phyloP scores from a whole-genome alignment of 2,329 filamentous ascomycete genomes.

The Talaromyces sp. region DNA sequence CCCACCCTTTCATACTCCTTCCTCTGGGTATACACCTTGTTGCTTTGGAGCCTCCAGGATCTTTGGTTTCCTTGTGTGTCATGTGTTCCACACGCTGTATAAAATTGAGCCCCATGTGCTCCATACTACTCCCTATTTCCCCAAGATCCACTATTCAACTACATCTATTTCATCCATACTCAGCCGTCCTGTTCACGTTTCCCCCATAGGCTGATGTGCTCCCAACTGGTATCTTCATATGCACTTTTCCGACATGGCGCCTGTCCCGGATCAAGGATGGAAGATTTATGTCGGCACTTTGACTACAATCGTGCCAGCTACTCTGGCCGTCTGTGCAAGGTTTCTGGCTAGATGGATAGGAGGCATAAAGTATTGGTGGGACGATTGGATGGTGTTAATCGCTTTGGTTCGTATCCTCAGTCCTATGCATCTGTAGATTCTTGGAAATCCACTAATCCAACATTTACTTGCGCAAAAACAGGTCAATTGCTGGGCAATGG shows the following conservation, averaged over 20 bases:
- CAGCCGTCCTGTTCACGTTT: not conserved
- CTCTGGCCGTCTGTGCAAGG: slow-evolving; percentile 21
- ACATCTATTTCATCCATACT: not conserved
- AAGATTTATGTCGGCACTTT: slow-evolving; percentile 23
- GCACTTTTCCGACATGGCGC: not conserved
- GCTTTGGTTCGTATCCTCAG: slow-evolving; percentile 19
- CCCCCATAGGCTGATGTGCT: not conserved
- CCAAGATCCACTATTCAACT: not conserved
- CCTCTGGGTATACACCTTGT: too few species aligned
- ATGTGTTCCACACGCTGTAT: too few species aligned
- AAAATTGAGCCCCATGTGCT: too few species aligned
- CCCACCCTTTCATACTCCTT: too few species aligned
- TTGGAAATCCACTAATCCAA: not conserved
- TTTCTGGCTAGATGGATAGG: slow-evolving; percentile 21
- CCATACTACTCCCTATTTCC: not conserved
- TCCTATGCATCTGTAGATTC: not conserved
- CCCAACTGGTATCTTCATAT: not conserved
- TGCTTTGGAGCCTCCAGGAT: too few species aligned
- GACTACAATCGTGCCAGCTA: slow-evolving; percentile 23
- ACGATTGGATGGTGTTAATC: slow-evolving; percentile 25
- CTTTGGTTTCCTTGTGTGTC: too few species aligned
- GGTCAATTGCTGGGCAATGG: slow-evolving; percentile 24
- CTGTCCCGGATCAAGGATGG: slow-evolving; percentile 6
- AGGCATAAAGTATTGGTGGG: slow-evolving; percentile 24
- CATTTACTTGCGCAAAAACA: not conserved